These are phyloP conservation scores for Madurella fahalii DNA, from an alignment of 2,329 filamentous ascomycete species.

Conservation along the genomic window DNA sequence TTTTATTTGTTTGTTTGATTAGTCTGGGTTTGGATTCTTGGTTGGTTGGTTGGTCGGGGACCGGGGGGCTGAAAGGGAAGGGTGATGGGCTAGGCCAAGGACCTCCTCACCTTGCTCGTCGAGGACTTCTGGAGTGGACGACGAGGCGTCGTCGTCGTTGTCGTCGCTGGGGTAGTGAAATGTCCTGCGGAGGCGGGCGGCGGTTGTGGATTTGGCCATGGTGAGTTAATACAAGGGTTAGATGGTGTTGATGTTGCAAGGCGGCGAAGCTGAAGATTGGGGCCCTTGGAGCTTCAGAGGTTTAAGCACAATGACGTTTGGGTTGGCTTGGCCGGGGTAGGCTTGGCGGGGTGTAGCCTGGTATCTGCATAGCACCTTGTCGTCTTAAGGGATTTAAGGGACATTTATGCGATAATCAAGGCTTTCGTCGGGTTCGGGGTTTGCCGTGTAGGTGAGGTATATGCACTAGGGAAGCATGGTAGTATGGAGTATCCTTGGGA, in stretches of 20 bases:
- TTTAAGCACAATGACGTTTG: slow-evolving; percentile 5
- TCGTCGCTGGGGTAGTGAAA: slow-evolving; percentile 70
- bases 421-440: too few relatives aligned
- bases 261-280: neutral
- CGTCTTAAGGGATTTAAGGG: too few relatives aligned
- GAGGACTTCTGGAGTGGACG: slow-evolving; percentile 55
- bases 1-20: neutral
- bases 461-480: too few relatives aligned
- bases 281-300: neutral
- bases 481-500: too few relatives aligned
- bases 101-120: slow-evolving; percentile 73
- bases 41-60: slow-evolving; percentile 1
- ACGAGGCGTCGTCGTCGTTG: slow-evolving; percentile 40
- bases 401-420: too few relatives aligned
- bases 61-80: slow-evolving; percentile 1
- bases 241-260: neutral
- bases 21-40: neutral
- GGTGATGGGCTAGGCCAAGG: too few relatives aligned
- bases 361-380: neutral
- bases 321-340: neutral
- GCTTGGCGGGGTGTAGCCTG: neutral
- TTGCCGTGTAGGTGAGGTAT: too few relatives aligned
- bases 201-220: slow-evolving; percentile 28
- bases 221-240: neutral
- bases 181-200: slow-evolving; percentile 65